Base-by-base conservation (phyloP, 129 eudicot species). In the Erigeron canadensis region DNA sequence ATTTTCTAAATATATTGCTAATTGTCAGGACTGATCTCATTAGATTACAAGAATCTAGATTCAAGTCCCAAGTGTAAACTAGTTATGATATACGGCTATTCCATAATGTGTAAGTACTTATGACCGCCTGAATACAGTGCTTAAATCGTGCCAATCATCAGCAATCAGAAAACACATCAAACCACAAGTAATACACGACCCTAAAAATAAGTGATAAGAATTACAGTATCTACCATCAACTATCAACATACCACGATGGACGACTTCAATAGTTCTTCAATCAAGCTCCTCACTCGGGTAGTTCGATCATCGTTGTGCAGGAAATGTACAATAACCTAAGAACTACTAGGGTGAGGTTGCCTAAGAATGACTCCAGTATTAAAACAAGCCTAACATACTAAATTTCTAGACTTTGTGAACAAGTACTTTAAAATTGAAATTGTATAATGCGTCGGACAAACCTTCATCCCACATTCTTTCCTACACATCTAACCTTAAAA, bases 261-360 rank as follows among this genome's bases (percentile, higher is more conserved):
- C 45, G 40, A 64, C 43, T 39, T 39, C 51, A 63, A 19, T 54
- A 48, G 19, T 73, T 64, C 53, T 57, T 21, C 43, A 74, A 51
- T 64, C 56, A 21, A 6, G 38, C 18, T 63, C 21, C 50, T 73
- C 19, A 42, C 18, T 23, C 22, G 54, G 67, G 28, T 10, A 19
- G 54, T 74, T 15, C 43, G 70, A 70, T 62, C 16, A 37, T 38
- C 61, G 45, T 6, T 15, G 58, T 34, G 19, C 61, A 16, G 37
- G 41, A 50, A 57, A 53, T 55, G 19, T 56, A 46, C 46, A 34
- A 19, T n/a, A 34, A 67, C n/a, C 10, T 47, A 43, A 46, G 51
- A 76, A 60, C 18, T n/a, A n/a, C 60, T 68, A 69, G 19, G 72
- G 54, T 51, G 44, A 28, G 34, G 34, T 28, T 23, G 34, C 34